Base-by-base conservation (phyloP, 1,139 yeast species). In the Protomyces inundatus region DNA sequence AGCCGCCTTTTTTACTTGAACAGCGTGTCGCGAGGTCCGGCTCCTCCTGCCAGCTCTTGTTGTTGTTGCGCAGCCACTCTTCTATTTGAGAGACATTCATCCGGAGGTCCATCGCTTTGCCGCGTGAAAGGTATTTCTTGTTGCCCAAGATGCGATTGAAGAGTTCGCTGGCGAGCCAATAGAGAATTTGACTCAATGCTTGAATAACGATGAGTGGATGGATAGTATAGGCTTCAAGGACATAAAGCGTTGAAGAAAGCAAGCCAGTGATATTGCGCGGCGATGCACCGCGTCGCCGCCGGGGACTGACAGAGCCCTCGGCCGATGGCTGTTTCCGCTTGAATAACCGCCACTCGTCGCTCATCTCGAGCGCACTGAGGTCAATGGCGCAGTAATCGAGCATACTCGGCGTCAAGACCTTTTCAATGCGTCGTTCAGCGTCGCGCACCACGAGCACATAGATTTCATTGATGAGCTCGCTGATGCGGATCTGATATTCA, bases 31-130 rank as follows among this genome's bases (percentile, higher is more conserved):
- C 34, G 33, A 53, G 54, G 16, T 54, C 58, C 30, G 61, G 56
- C 42, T 55, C 48, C 6, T 46, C 33, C n/a, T 62, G 61, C 62
- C 62, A 54, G 37, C 54, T 14, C 33, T 58, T 52, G 36, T 53
- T 54, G 74, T 89, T 87, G 72, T 89, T 93, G 3, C 87, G 81
- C 67, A 96, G 81, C 98, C 98, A 93, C 72, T 93, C 97, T 74
- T 93, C 97, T 58, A 93, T 77, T 2, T 88, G 83, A 0, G 97
- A 90, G 7, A 93, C 74, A 71, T 93, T 93, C 66, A 93, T 81
- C 63, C 98, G 80, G 56, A 93, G 86, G 73, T 93, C 98, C 74
- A 93, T 84, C 0, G 98, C 98, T 69, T 87, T 84, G 1, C 90
- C 81, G 66, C 99, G 81, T 0, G 96, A 83, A 63, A 89, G 80